Evolutionary conservation across 2,329 filamentous ascomycete species (phyloP).

Genomic region (Ophiostoma piceae): DNA sequence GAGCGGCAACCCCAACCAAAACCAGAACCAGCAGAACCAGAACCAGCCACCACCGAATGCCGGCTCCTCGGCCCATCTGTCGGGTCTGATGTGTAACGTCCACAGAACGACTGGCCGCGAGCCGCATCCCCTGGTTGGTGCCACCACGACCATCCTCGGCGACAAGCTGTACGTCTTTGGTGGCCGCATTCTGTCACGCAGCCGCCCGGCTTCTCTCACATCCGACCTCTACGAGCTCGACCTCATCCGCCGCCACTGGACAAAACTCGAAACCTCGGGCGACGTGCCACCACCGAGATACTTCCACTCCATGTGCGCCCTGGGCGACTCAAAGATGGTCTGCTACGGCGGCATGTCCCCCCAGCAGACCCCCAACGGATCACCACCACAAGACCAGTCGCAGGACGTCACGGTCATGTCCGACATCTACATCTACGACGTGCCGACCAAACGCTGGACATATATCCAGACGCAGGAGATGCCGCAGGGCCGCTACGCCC

Average conservation of each 20-base stretch:
- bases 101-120: conserved; percentile 84
- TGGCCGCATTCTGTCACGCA: conserved; percentile 78
- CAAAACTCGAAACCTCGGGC: conserved; percentile 75
- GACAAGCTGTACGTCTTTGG: conserved; percentile 98
- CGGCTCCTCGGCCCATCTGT: conserved; percentile 54
- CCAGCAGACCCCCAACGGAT: conserved; percentile 47
- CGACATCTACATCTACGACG: conserved; percentile 93
- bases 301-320: conserved; percentile 90
- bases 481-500: conserved; percentile 91
- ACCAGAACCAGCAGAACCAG: conserved; percentile 29
- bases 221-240: conserved; percentile 92
- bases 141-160: conserved; percentile 88
- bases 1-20: conserved; percentile 35
- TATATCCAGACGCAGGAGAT: conserved; percentile 73
- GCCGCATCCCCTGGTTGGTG: conserved; percentile 85
- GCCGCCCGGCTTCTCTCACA: conserved; percentile 72
- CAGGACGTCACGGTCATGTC: conserved; percentile 96
- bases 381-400: conserved; percentile 57
- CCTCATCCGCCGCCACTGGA: conserved; percentile 87
- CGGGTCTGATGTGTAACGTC: conserved; percentile 65
- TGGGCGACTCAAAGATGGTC: conserved; percentile 93
- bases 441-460: conserved; percentile 75
- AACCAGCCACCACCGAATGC: conserved; percentile 24
- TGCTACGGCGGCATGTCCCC: conserved; percentile 99
- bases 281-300: conserved; percentile 88